Evolutionary conservation across 2,329 filamentous ascomycete species (phyloP).

Genomic region (Metarhizium robertsii): DNA sequence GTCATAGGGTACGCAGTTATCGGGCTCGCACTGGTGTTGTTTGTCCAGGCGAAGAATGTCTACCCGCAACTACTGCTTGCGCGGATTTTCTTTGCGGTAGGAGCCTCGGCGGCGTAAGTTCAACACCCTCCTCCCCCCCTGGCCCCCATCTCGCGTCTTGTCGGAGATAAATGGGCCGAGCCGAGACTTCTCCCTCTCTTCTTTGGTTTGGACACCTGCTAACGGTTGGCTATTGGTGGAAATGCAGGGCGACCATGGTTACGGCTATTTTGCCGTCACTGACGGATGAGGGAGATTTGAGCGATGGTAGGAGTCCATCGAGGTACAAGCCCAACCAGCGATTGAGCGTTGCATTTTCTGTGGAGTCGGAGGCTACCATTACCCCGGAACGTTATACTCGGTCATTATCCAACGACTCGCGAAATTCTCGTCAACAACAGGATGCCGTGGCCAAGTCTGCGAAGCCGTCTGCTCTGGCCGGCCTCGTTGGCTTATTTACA

Average conservation of each 20-base stretch:
- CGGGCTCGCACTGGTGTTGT: conserved; percentile 63
- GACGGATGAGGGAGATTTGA: conserved; percentile 38
- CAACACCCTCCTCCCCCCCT: too few relatives aligned
- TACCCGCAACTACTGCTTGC: conserved; percentile 84
- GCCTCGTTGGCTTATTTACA: conserved; percentile 85
- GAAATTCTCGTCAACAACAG: conserved; percentile 9
- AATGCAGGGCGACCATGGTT: conserved; percentile 74
- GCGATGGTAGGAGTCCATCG: conserved; percentile 15
- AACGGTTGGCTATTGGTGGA: not conserved
- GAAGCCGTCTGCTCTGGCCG: conserved; percentile 61
- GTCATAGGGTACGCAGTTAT: conserved; percentile 77
- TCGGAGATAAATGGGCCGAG: not conserved
- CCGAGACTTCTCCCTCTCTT: not conserved
- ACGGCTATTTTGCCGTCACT: conserved; percentile 80
- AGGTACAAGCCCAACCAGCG: conserved; percentile 32
- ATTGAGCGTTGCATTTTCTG: conserved; percentile 54
- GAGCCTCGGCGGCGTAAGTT: conserved; percentile 74
- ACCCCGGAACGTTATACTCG: conserved; percentile 53
- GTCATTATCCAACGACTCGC: conserved; percentile 21
- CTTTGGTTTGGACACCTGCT: not conserved
- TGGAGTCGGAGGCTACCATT: conserved; percentile 67
- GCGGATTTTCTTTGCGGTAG: conserved; percentile 78
- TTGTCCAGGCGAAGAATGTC: conserved; percentile 78
- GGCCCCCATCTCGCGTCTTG: too few relatives aligned
- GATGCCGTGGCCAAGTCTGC: conserved; percentile 20